Base-by-base conservation (phyloP, 805 yeast species). In the Starmerella ratchasimensis region DNA sequence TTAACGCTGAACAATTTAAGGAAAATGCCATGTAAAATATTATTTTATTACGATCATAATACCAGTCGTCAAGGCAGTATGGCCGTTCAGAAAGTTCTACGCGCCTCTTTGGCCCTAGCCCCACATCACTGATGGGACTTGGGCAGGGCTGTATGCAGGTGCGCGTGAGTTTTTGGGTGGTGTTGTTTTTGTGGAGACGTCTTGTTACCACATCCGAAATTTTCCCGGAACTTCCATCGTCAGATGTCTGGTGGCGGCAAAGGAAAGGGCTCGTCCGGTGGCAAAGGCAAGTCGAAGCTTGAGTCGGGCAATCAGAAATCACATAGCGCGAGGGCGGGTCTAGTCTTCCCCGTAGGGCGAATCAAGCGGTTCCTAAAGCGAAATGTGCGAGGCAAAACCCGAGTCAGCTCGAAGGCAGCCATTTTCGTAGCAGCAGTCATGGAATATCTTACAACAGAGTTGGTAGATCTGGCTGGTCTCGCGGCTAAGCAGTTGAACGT, bases 361-460 rank as follows among this genome's bases (percentile, higher is more conserved):
- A 90, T 88, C 55, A 95, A 88, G 74, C 78, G 96, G 71, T 74
- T 86, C 56, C 69, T 88, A 60, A 82, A 93, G 76, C 83, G 64
- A 82, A 86, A 78, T 82, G 88, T 71, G 93, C 96, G 60, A 93
- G 86, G 71, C 79, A 47, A 44, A 33, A 49, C 49, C 29, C 52
- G 97, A 72, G 79, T 88, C 56, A 96, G 97, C 75, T 84, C 96
- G 53, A 95, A 94, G 76, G 96, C 97, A 58, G 96, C 97, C 69
- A 61, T 88, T 49, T 88, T 86, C 70, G 73, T 88, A 61, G 86
- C 97, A 53, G 93, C 97, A 40, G 96, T 88, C 42, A 72, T 88
- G 57, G 97, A 88, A 69, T 88, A 88, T 65, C 74, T 88, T 63
- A 86, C 95, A 61, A 96, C 96, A 54, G 97, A 88, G 76, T 83